Evolutionary conservation across 495 filamentous ascomycete genomes (phyloP), one percentile per base, ranked within the genome.

Genomic region (Neurospora terricola): DNA sequence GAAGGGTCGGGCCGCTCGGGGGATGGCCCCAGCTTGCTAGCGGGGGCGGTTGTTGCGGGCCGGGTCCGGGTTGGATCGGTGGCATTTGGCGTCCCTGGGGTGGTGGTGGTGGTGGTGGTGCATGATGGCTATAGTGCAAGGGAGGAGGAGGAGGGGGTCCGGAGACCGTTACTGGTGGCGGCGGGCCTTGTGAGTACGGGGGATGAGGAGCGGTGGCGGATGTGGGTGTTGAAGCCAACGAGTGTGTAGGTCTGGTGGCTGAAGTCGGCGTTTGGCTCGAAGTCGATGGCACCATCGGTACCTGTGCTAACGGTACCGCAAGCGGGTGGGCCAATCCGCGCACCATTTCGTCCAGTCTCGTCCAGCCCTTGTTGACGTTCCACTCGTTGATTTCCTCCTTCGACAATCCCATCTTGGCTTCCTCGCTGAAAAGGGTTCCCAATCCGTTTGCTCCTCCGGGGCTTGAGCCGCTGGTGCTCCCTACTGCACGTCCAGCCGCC

Each of bases 301-400:
- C 54, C 23, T 62, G 54, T 62, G 54, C 54, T 9, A 62, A 62
- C 14, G 54, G 54, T 62, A 62, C 54, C 27, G 54, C 54, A 62
- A 62, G 54, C 14, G 54, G 54, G 14, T 62, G 54, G 12, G 77
- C 77, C 48, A 81, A 62, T 4, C 74, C 48, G 23, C 78, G 70
- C 54, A 81, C n/a, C 71, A 77, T 42, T 18, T 72, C 72, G 68
- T 79, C 76, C 73, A 81, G 66, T 18, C 79, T 71, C 38, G 76
- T 77, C 78, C 79, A 81, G 0, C 78, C 78, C 8, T 45, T 43
- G 5, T 73, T 66, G 7, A 66, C 43, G 0, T 70, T 71, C 76
- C 75, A 78, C 4, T 80, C 77, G 74, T 74, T 75, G 16, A 73
- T 43, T 71, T 81, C 78, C 21, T 81, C 78, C 34, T 70, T 70